Evolutionary conservation across 371 early-diverging fungal genomes (phyloP).

Genomic region (Zopfochytrium polystomum): DNA sequence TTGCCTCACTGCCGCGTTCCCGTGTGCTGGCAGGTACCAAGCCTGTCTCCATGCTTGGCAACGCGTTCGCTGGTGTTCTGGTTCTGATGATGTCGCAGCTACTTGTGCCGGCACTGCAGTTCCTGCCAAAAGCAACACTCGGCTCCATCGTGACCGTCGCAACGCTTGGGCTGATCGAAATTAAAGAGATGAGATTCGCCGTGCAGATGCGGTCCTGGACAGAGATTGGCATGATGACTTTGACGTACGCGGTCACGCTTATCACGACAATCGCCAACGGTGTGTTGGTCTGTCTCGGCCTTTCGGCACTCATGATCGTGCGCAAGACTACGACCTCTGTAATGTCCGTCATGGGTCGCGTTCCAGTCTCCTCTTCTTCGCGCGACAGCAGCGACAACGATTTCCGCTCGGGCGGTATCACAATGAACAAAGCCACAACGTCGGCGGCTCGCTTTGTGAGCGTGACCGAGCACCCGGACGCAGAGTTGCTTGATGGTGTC

Average conservation of each 20-base stretch:
- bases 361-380: background rate
- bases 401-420: background rate
- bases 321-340: constrained; percentile 26
- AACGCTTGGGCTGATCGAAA: constrained; percentile 35
- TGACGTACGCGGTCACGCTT: constrained; percentile 32
- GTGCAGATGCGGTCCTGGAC: constrained; percentile 18
- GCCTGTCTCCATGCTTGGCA: constrained; percentile 31
- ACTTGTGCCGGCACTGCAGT: constrained; percentile 25
- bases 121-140: constrained; percentile 34
- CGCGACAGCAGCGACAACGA: background rate
- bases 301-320: constrained; percentile 37
- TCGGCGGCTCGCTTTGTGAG: constrained; percentile 9
- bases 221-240: constrained; percentile 33
- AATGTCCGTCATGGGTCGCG: constrained; percentile 32
- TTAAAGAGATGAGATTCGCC: constrained; percentile 35
- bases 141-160: constrained; percentile 37
- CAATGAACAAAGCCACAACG: background rate
- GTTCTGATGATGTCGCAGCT: constrained; percentile 22
- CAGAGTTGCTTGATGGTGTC: constrained; percentile 26
- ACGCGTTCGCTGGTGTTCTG: constrained; percentile 23
- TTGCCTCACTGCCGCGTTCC: constrained; percentile 41
- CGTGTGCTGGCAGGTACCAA: constrained; percentile 34
- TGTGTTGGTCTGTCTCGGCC: constrained; percentile 31
- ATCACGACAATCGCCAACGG: constrained; percentile 28
- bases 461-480: constrained; percentile 34